phyloP scores from a whole-genome alignment of 306 rosid species.

The Rosa lucieae region DNA sequence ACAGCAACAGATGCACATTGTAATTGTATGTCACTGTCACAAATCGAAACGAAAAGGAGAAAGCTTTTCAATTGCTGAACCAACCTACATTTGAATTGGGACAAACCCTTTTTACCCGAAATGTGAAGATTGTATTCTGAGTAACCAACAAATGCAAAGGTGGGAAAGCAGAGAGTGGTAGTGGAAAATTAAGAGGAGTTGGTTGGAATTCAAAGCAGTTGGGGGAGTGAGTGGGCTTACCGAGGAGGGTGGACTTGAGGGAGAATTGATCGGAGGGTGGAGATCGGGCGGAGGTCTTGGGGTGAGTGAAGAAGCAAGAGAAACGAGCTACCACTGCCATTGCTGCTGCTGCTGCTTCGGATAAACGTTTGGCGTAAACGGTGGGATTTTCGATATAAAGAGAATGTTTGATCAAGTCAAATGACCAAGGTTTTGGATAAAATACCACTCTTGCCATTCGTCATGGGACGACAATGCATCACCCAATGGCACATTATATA shows the following conservation, averaged over 20 bases:
- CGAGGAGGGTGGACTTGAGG: slow-evolving; percentile 29
- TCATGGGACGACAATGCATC: background rate
- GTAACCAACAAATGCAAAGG: background rate
- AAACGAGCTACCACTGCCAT: slow-evolving; percentile 73
- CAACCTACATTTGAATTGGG: background rate
- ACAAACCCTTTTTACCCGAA: background rate
- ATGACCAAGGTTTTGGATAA: background rate
- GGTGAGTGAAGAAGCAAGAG: slow-evolving; percentile 49
- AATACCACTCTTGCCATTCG: background rate
- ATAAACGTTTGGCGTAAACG: slow-evolving; percentile 19
- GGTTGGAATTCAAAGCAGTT: background rate
- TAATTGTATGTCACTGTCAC: background rate
- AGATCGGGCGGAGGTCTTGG: slow-evolving; percentile 36
- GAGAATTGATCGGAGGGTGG: slow-evolving; percentile 36
- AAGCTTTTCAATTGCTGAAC: background rate
- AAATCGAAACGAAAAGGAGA: background rate
- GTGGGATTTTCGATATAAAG: background rate
- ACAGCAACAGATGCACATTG: background rate
- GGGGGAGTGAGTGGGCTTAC: slow-evolving; percentile 30
- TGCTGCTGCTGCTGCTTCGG: slow-evolving; percentile 23
- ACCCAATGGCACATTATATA: no score
- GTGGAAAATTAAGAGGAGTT: background rate
- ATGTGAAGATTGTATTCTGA: background rate
- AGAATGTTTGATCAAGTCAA: background rate
- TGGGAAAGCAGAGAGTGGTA: background rate